These are phyloP conservation scores for Aspergillus fischeri DNA, from an alignment of 2,329 filamentous ascomycete genomes.

Conservation along the genomic window DNA sequence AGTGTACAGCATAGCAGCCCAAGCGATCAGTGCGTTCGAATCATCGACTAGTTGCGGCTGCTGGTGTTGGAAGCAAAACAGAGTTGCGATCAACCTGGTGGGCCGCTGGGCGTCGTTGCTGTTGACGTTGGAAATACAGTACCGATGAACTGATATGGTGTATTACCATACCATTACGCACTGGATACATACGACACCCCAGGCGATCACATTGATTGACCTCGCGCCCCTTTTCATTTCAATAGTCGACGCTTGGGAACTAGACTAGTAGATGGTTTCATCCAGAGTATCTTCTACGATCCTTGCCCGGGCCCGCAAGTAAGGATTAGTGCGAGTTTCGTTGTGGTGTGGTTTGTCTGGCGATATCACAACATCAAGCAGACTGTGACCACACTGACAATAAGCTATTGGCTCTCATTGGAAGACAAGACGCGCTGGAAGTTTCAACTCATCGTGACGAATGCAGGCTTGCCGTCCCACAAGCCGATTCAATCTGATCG, in stretches of 20 bases:
- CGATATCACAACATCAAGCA: neutral
- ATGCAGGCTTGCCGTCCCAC: neutral
- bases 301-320: neutral
- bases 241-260: neutral
- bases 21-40: neutral
- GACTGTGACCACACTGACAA: neutral
- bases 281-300: neutral
- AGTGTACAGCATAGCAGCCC: neutral
- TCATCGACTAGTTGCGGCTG: neutral
- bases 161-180: neutral
- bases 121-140: neutral
- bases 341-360: neutral
- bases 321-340: neutral
- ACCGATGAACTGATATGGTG: neutral
- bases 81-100: neutral
- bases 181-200: neutral
- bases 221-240: neutral
- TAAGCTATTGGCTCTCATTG: conserved; percentile 7
- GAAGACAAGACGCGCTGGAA: conserved; percentile 12
- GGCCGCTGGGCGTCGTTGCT: neutral
- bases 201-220: neutral
- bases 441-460: conserved; percentile 4
- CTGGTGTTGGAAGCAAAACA: neutral
- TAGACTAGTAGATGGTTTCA: neutral
- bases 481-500: neutral